Evolutionary conservation across 139 green algal genomes (phyloP).

Genomic region (Dunaliella primolecta): DNA sequence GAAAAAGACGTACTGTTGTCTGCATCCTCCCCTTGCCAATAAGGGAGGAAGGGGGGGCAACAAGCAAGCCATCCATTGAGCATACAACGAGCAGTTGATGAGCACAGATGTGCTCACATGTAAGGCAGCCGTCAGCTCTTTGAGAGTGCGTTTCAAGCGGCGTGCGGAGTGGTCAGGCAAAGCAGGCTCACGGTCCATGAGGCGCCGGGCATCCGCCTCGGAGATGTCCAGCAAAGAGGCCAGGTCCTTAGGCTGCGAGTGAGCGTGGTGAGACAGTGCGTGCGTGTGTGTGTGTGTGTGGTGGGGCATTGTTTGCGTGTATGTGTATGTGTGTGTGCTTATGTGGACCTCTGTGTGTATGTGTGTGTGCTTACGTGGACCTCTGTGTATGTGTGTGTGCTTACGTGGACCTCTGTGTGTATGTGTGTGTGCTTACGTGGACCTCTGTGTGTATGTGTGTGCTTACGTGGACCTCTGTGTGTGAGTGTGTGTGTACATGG

Average conservation of each 20-base stretch:
- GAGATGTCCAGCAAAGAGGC: background rate
- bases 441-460: background rate
- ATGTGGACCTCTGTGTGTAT: background rate
- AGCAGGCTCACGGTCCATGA: background rate
- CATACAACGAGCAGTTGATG: no score
- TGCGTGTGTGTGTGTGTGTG: background rate
- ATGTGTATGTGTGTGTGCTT: background rate
- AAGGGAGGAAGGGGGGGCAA: no score
- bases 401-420: background rate
- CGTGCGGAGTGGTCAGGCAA: background rate
- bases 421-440: background rate
- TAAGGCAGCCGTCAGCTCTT: background rate
- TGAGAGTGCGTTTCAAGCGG: background rate
- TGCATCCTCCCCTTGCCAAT: no score
- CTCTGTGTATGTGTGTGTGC: background rate
- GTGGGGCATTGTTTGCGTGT: background rate
- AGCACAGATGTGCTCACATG: no score
- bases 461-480: no score
- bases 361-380: background rate
- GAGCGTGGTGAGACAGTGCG: no score
- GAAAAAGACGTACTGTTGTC: no score
- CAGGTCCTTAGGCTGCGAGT: background rate
- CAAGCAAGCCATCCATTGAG: no score
- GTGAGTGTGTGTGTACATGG: no score
- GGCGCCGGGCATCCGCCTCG: background rate